Base-by-base conservation (phyloP, 2,329 filamentous ascomycete genomes). In the Arthrobotrys sphaeroides region DNA sequence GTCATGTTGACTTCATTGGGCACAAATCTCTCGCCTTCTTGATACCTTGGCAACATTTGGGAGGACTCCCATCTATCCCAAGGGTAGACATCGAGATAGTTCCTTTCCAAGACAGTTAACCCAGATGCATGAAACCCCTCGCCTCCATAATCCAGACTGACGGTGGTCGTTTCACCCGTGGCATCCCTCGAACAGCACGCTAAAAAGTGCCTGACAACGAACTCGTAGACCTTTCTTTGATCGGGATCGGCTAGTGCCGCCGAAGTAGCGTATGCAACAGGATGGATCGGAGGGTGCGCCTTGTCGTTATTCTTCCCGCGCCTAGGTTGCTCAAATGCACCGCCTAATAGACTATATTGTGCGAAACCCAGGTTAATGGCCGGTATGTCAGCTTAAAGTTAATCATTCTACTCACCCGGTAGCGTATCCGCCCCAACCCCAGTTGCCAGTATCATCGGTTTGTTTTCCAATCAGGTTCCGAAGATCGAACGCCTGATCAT, bases 11-110 rank as follows among this genome's bases (percentile, higher is more conserved):
- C 94, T 83, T 97, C 94, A 0, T 90, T 92, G 0, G 95, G 95
- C 81, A 93, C 90, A 78, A 99, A 96, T 0, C 84, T 85, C 82
- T 99, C 95, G 1, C 92, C 93, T 45, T 90, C 84, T 0, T 86
- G 88, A 79, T 96, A 97, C 16, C 87, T 87, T 0, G 95, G 95
- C 22, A 99, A 85, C 79, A 93, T 88, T 60, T 90, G 89, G 76
- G 90, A 94, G 81, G 92, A 93, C 51, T 92, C 93, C 95, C 95
- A 99, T 79, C 93, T 96, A 76, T 99, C 94, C 83, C 98, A 99
- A 2, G 93, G 88, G 80, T 96, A 99, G 0, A 99, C 93, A 60
- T 98, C 93, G 2, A 99, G 88, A 79, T 97, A 99, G 80, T 99
- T 99, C 64, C 91, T 88, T 81, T 94, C 91, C 4, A 96, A 83